Evolutionary conservation across 345 rosid species (phyloP).

Genomic region (Clausena lansium): DNA sequence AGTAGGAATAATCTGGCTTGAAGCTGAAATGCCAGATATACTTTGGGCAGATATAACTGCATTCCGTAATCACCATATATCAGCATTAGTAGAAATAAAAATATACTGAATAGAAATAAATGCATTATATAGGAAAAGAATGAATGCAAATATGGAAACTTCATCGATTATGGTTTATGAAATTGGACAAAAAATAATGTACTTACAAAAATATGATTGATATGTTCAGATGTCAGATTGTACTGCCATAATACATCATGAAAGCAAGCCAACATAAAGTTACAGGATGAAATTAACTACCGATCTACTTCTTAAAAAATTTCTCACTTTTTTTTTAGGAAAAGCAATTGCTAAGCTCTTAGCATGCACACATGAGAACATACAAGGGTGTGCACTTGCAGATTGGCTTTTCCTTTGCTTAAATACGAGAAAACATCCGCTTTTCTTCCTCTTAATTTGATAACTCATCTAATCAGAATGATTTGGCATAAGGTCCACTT

Average conservation of each 20-base stretch:
- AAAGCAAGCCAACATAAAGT: background rate
- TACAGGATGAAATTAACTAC: background rate
- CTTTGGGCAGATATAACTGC: constrained; percentile 48
- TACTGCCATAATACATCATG: background rate
- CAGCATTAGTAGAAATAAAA: background rate
- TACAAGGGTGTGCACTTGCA: background rate
- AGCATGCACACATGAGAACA: background rate
- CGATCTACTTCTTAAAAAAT: background rate
- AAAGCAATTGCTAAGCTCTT: background rate
- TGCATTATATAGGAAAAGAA: background rate
- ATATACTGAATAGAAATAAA: background rate
- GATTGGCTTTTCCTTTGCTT: background rate
- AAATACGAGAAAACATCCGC: background rate
- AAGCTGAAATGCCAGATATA: constrained; percentile 41
- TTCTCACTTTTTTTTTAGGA: background rate
- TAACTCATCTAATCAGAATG: background rate
- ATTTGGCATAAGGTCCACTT: too few relatives aligned
- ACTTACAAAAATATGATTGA: background rate
- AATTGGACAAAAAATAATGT: background rate
- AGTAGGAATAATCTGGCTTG: constrained; percentile 38
- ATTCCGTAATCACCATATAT: constrained; percentile 17
- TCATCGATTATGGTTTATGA: background rate
- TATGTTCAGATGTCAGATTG: background rate
- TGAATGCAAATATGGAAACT: constrained; percentile 2
- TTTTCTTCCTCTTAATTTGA: background rate